These are phyloP conservation scores for Hymenoscyphus fraxineus DNA, from an alignment of 2,329 filamentous ascomycete species.

Conservation along the genomic window DNA sequence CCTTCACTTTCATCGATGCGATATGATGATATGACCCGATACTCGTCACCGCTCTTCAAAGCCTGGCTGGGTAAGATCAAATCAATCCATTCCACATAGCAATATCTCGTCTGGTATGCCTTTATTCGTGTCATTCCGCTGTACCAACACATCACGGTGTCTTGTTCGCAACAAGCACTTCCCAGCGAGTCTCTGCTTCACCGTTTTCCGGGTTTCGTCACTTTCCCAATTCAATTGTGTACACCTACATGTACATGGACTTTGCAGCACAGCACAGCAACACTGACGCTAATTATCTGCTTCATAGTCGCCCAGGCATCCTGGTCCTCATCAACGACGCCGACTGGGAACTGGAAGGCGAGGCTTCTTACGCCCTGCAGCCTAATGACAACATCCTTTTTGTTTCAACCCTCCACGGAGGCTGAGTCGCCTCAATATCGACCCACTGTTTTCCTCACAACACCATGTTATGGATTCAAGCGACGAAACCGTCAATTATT, in stretches of 20 bases:
- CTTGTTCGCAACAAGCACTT: slow-evolving; percentile 13
- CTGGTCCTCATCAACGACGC: slow-evolving; percentile 96
- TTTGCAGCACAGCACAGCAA: slow-evolving; percentile 4
- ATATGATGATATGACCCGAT: too few species aligned
- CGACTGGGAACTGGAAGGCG: slow-evolving; percentile 96
- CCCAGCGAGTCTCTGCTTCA: slow-evolving; percentile 14
- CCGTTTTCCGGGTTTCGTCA: slow-evolving; percentile 11
- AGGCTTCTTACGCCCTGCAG: slow-evolving; percentile 84
- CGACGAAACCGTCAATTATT: slow-evolving; percentile 1
- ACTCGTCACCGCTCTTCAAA: slow-evolving; percentile 18
- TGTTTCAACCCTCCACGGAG: slow-evolving; percentile 93
- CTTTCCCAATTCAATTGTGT: slow-evolving; percentile 1
- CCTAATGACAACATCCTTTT: slow-evolving; percentile 85
- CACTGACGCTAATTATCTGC: slow-evolving; percentile 31
- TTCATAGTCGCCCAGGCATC: slow-evolving; percentile 79
- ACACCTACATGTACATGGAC: background rate
- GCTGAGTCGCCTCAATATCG: slow-evolving; percentile 45
- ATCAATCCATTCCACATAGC: slow-evolving; percentile 18
- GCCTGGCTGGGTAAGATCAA: background rate
- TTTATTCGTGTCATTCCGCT: slow-evolving; percentile 8
- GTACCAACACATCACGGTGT: slow-evolving; percentile 19
- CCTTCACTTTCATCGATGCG: slow-evolving; percentile 10
- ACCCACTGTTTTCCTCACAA: slow-evolving; percentile 1
- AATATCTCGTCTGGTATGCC: slow-evolving; percentile 11
- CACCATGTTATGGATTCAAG: slow-evolving; percentile 8